These are phyloP conservation scores for Arabis alpina DNA, from an alignment of 345 rosid genomes.

Conservation along the genomic window DNA sequence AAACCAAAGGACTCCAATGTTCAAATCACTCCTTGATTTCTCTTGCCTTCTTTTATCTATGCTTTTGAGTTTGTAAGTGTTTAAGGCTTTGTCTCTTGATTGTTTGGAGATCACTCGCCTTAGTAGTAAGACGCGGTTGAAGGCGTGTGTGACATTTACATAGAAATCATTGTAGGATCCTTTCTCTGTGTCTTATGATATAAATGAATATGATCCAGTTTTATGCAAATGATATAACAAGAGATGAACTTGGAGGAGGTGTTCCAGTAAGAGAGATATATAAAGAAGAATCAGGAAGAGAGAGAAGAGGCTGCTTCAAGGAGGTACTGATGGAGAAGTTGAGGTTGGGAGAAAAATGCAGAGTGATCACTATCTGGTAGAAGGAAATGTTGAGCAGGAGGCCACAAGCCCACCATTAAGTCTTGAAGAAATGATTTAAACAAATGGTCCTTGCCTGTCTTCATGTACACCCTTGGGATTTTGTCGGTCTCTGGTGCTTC, in stretches of 20 bases:
- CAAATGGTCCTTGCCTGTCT: slow-evolving; percentile 44
- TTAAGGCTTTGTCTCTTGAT: slow-evolving; percentile 26
- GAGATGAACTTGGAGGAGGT: not conserved
- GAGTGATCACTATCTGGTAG: slow-evolving; percentile 48
- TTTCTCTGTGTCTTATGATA: slow-evolving; percentile 14
- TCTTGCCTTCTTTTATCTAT: not conserved
- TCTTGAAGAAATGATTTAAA: slow-evolving; percentile 34
- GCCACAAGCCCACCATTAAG: slow-evolving; percentile 46
- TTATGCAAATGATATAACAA: slow-evolving; percentile 2
- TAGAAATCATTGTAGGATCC: slow-evolving; percentile 31
- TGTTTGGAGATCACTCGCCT: slow-evolving; percentile 27
- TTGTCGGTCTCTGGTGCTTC: slow-evolving; percentile 38
- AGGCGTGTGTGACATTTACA: slow-evolving; percentile 12
- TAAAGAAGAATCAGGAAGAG: slow-evolving; percentile 7
- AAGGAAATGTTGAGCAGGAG: slow-evolving; percentile 38
- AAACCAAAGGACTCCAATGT: slow-evolving; percentile 75
- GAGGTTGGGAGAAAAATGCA: slow-evolving; percentile 49
- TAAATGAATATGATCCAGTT: slow-evolving; percentile 24
- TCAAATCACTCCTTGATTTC: slow-evolving; percentile 65
- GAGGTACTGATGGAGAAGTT: slow-evolving; percentile 36
- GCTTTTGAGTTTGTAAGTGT: slow-evolving; percentile 37
- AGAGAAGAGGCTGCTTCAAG: slow-evolving; percentile 40
- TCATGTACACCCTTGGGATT: slow-evolving; percentile 47
- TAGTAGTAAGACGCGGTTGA: slow-evolving; percentile 25
- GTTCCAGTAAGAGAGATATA: slow-evolving; percentile 11